Evolutionary conservation across 2,329 filamentous ascomycete species (phyloP).

Genomic region (Blumeriella jaapii): DNA sequence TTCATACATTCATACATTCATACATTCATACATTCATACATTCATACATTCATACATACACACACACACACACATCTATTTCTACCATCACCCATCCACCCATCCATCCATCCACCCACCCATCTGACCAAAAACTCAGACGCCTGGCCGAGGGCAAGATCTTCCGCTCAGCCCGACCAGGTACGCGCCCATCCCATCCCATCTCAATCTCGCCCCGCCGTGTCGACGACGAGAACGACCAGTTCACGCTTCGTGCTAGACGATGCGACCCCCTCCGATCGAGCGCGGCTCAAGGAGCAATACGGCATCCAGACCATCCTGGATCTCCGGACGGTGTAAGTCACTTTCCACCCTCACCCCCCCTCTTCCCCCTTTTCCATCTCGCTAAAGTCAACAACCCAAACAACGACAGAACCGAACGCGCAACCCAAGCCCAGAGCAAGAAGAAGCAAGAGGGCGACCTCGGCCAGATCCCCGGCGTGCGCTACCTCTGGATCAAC

Average conservation of each 20-base stretch:
- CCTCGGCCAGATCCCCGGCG: conserved; percentile 44
- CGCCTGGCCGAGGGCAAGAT: conserved; percentile 49
- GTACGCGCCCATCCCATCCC: conserved; percentile 25
- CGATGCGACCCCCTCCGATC: conserved; percentile 58
- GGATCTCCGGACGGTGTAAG: conserved; percentile 65
- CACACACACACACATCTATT: too few species aligned
- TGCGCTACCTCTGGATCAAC: conserved; percentile 56
- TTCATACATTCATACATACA: too few species aligned
- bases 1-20: too few species aligned
- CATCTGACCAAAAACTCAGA: too few species aligned
- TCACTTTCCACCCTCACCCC: background rate
- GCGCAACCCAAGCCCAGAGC: conserved; percentile 55
- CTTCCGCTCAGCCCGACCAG: conserved; percentile 56
- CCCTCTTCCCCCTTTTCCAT: background rate
- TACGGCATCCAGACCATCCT: conserved; percentile 61
- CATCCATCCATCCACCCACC: too few species aligned
- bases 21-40: too few species aligned
- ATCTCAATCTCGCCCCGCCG: background rate
- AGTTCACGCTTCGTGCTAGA: conserved; percentile 38
- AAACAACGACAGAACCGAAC: conserved; percentile 65
- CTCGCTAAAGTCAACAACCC: background rate
- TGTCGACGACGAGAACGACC: background rate
- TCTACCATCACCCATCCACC: too few species aligned
- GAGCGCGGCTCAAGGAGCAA: conserved; percentile 42
- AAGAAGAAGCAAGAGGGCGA: conserved; percentile 35